Conservation (phyloP, 2,329 filamentous ascomycete species). For the Monascus ruber region DNA sequence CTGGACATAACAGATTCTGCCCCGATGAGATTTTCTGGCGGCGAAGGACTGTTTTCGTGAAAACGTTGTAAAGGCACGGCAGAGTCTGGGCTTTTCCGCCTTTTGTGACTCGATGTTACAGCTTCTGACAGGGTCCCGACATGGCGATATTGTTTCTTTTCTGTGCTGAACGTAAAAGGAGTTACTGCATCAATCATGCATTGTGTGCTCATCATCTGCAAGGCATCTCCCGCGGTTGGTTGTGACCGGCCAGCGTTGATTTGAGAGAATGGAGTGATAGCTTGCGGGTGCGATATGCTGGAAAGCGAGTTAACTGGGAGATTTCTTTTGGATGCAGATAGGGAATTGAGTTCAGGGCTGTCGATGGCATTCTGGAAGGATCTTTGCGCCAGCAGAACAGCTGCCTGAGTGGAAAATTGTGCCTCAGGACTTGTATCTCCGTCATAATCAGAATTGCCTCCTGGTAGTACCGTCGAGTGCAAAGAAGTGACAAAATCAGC, state of each 20-base stretch:
- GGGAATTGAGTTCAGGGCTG: conserved; percentile 13
- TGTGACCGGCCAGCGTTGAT: conserved; percentile 6
- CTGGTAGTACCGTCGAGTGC: conserved; percentile 25
- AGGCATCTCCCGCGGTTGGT: conserved; percentile 4
- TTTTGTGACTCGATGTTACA: conserved; percentile 3
- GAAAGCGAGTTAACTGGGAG: conserved; percentile 5
- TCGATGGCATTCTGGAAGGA: conserved; percentile 29
- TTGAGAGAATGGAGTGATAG: conserved; percentile 20
- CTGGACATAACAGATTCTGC: too few relatives aligned
- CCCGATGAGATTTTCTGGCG: too few relatives aligned
- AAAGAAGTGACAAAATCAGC: conserved; percentile 26
- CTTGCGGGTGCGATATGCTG: conserved; percentile 7
- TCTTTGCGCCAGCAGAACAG: conserved; percentile 26
- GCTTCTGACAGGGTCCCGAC: conserved; percentile 2
- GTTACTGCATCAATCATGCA: conserved; percentile 30
- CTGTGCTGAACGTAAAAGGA: conserved; percentile 27
- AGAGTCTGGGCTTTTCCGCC: conserved; percentile 9
- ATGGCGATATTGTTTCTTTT: conserved; percentile 12
- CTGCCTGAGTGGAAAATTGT: conserved; percentile 30
- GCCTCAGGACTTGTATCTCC: conserved; percentile 16
- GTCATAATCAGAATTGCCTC: conserved; percentile 10
- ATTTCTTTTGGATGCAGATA: conserved; percentile 5
- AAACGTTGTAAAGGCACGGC: not conserved
- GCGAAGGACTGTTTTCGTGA: too few relatives aligned
- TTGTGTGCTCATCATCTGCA: conserved; percentile 28